Conservation (phyloP, 805 yeast species). For the Citeromyces nyonsensis region DNA sequence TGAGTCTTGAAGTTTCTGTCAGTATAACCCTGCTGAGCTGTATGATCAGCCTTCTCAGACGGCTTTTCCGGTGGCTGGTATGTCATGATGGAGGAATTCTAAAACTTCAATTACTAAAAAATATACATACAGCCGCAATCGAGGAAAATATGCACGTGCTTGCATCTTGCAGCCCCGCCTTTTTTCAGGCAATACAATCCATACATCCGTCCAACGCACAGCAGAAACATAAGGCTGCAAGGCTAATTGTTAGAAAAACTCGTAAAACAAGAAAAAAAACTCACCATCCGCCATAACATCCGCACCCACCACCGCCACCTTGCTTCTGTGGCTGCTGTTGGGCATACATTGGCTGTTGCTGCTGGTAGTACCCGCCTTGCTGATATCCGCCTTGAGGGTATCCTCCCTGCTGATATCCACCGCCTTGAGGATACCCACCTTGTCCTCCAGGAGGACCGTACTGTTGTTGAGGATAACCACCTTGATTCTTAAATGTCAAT, state of each 20-base stretch:
- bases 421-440: constrained; percentile 7
- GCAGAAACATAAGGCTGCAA: constrained; percentile 6
- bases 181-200: too few relatives aligned
- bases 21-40: too few relatives aligned
- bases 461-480: constrained; percentile 7
- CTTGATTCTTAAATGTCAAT: constrained; percentile 1
- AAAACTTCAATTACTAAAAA: too few relatives aligned
- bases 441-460: constrained; percentile 1
- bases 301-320: constrained; percentile 6
- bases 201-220: constrained; percentile 4
- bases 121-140: too few relatives aligned
- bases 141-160: too few relatives aligned
- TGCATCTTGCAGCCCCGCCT: too few relatives aligned
- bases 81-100: too few relatives aligned
- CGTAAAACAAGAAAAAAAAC: constrained; percentile 8
- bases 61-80: too few relatives aligned
- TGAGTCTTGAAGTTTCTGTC: too few relatives aligned
- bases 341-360: constrained; percentile 16
- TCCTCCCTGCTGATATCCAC: constrained; percentile 11
- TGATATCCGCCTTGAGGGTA: constrained; percentile 14
- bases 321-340: constrained; percentile 10
- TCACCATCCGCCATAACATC: constrained; percentile 14
- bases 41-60: too few relatives aligned
- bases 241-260: constrained; percentile 3
- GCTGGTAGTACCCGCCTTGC: constrained; percentile 15